phyloP scores from a whole-genome alignment of 257 asterid species.

The Eustoma russellianum region DNA sequence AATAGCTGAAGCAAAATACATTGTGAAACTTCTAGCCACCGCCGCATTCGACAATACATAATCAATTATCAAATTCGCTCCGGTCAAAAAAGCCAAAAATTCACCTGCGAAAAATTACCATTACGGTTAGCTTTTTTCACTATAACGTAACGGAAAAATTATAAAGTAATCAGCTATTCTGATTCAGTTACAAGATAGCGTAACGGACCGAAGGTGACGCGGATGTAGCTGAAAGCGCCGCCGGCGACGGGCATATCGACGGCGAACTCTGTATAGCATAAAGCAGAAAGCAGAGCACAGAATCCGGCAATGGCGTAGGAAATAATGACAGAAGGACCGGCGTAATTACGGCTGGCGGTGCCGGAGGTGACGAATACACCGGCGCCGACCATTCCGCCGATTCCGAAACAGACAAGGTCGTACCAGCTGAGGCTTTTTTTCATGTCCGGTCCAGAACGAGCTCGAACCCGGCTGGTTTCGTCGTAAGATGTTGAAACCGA shows the following conservation, averaged over 20 bases:
- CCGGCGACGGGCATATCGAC: constrained; percentile 99
- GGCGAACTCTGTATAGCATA: constrained; percentile 96
- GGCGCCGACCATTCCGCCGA: constrained; percentile 99
- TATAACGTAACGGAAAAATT: too few relatives aligned
- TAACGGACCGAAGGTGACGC: constrained; percentile 63
- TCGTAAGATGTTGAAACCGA: constrained; percentile 59
- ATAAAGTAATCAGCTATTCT: too few relatives aligned
- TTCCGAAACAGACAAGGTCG: constrained; percentile 73
- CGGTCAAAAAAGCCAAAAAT: constrained; percentile 76
- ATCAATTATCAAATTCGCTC: constrained; percentile 73
- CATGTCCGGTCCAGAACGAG: constrained; percentile 60
- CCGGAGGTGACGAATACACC: constrained; percentile 94
- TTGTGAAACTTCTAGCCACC: constrained; percentile 88
- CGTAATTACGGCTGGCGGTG: constrained; percentile 42
- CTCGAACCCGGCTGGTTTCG: constrained; percentile 39
- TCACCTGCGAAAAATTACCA: constrained; percentile 34
- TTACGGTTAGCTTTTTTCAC: too few relatives aligned
- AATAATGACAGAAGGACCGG: constrained; percentile 80
- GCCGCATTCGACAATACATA: constrained; percentile 96
- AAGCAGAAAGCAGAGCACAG: constrained; percentile 91
- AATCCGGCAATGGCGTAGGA: constrained; percentile 97
- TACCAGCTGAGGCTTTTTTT: constrained; percentile 63
- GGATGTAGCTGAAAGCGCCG: constrained; percentile 94
- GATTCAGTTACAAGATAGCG: too few relatives aligned
- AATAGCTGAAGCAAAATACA: constrained; percentile 57